Percentiles rank a stretch among this genome's conserved stretches.
Conservation (phyloP, 805 yeast species). For the Kregervanrija fluxuum region DNA sequence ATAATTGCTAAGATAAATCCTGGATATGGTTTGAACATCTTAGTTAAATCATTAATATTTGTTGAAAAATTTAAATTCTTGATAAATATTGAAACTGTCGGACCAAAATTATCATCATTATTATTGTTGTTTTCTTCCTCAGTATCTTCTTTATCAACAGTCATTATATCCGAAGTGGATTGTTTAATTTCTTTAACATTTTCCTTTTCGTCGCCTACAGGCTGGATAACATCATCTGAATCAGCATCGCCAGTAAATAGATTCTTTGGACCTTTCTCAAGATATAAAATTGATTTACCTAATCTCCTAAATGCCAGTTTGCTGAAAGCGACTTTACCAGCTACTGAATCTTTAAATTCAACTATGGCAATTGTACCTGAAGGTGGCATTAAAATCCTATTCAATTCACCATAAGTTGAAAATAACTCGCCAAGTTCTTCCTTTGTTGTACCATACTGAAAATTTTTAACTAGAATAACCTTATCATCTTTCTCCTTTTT, state of each 20-base stretch:
- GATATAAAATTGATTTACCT: slow-evolving; percentile 77
- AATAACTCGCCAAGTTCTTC: slow-evolving; percentile 82
- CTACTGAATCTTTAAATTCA: slow-evolving; percentile 74
- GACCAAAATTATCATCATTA: slow-evolving; percentile 38
- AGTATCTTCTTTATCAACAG: slow-evolving; percentile 22
- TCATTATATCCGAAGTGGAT: slow-evolving; percentile 38
- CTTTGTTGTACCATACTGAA: slow-evolving; percentile 78
- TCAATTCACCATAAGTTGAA: slow-evolving; percentile 69
- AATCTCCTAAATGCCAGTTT: slow-evolving; percentile 83
- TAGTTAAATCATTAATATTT: slow-evolving; percentile 45
- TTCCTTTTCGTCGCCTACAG: slow-evolving; percentile 28
- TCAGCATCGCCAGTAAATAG: slow-evolving; percentile 59
- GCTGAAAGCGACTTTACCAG: slow-evolving; percentile 84
- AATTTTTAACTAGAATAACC: slow-evolving; percentile 78
- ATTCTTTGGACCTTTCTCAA: slow-evolving; percentile 90
- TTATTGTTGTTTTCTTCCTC: slow-evolving; percentile 14
- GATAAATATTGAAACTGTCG: slow-evolving; percentile 82
- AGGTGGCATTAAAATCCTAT: slow-evolving; percentile 86
- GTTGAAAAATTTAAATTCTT: slow-evolving; percentile 90
- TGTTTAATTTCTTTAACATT: slow-evolving; percentile 35
- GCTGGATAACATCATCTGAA: slow-evolving; percentile 23
- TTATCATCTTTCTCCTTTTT: slow-evolving; percentile 70
- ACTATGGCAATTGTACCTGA: slow-evolving; percentile 94
- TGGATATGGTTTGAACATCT: slow-evolving; percentile 57
- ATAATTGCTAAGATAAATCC: slow-evolving; percentile 82